Evolutionary conservation across 164 flowering plant genomes (phyloP).

Genomic region (Vitis amurensis): DNA sequence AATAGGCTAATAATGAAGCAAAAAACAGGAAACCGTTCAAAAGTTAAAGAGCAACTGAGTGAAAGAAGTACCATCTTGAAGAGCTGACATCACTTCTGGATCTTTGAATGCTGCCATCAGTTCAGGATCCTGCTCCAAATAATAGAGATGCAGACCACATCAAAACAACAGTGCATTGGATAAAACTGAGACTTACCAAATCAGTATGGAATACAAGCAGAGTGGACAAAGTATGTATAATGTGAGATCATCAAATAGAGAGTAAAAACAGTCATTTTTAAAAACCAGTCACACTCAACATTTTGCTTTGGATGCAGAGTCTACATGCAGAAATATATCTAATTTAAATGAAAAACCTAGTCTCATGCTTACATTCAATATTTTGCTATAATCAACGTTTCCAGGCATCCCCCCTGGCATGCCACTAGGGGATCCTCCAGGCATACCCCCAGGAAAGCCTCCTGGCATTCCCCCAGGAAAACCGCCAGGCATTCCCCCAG

Average conservation of each 20-base stretch:
- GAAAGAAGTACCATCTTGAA: constrained; percentile 75
- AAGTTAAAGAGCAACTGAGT: not conserved
- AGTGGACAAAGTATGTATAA: no score
- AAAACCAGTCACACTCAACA: no score
- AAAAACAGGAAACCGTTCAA: not conserved
- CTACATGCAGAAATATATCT: no score
- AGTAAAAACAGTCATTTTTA: no score
- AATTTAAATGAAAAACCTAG: no score
- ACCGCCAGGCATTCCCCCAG: constrained; percentile 42
- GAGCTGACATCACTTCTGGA: constrained; percentile 97
- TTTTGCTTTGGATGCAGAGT: no score
- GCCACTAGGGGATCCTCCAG: constrained; percentile 50
- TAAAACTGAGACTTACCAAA: no score
- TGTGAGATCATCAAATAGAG: no score
- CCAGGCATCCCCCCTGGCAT: constrained; percentile 77
- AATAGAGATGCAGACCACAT: not conserved
- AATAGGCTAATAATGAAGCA: not conserved
- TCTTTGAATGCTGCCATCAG: constrained; percentile 90
- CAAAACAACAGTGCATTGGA: not conserved
- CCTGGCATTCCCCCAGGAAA: constrained; percentile 53
- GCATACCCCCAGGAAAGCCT: constrained; percentile 49
- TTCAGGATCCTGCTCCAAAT: constrained; percentile 80
- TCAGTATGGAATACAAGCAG: no score
- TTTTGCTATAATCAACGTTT: constrained; percentile 83
- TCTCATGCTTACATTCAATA: constrained; percentile 64